Evolutionary conservation across 768 basidiomycete genomes (phyloP).

Genomic region (Imleria badia): DNA sequence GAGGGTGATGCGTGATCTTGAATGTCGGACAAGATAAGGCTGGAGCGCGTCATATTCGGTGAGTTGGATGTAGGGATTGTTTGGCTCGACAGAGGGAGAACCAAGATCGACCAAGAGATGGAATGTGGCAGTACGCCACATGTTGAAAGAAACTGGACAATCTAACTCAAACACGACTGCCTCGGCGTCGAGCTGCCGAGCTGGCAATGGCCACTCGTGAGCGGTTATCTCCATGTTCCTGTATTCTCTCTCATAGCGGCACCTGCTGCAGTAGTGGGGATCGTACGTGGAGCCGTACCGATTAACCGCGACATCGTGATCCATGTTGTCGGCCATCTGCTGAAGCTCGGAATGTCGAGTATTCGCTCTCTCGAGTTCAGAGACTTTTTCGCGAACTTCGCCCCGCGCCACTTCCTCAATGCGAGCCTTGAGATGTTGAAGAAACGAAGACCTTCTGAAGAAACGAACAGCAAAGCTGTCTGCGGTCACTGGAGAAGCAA

Average conservation of each 20-base stretch:
- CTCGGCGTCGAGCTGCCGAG: slow-evolving; percentile 16
- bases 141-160: slow-evolving; percentile 38
- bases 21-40: slow-evolving; percentile 12
- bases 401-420: slow-evolving; percentile 32
- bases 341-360: slow-evolving; percentile 19
- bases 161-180: slow-evolving; percentile 42
- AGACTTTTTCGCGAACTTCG: slow-evolving; percentile 22
- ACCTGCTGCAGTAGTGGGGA: slow-evolving; percentile 28
- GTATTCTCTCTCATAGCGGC: slow-evolving; percentile 25
- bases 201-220: slow-evolving; percentile 50
- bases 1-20: slow-evolving; percentile 21
- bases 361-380: slow-evolving; percentile 29
- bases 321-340: background rate
- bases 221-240: slow-evolving; percentile 30
- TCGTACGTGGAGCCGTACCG: background rate
- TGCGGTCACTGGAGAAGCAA: slow-evolving; percentile 17
- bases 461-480: slow-evolving; percentile 37
- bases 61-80: slow-evolving; percentile 15
- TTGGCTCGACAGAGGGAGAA: slow-evolving; percentile 5
- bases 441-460: slow-evolving; percentile 24
- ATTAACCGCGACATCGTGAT: slow-evolving; percentile 5
- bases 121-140: slow-evolving; percentile 46
- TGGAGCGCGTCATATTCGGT: slow-evolving; percentile 7
- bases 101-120: slow-evolving; percentile 38
- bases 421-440: slow-evolving; percentile 23